These are phyloP conservation scores for Hibiscus trionum DNA, from an alignment of 345 rosid species.

Conservation along the genomic window DNA sequence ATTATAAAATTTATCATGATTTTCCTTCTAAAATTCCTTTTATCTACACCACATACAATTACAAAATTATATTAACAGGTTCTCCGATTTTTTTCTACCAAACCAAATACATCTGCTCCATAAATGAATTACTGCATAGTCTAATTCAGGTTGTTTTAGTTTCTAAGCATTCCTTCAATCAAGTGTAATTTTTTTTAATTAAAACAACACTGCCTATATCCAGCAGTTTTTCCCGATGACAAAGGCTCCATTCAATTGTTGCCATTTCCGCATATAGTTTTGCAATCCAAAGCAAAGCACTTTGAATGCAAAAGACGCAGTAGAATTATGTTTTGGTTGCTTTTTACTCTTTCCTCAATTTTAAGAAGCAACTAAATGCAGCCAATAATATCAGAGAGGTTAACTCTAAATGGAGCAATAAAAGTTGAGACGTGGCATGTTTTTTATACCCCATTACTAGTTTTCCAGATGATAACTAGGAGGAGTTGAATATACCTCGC, in stretches of 20 bases:
- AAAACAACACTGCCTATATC: too few species aligned
- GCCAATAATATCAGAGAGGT: neutral
- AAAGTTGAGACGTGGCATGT: neutral
- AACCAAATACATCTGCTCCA: neutral
- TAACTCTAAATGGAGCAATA: neutral
- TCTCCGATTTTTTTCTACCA: neutral
- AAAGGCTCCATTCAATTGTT: neutral
- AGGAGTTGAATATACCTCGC: conserved; percentile 45
- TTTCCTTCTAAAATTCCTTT: neutral
- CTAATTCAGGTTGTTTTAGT: neutral
- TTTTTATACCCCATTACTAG: neutral
- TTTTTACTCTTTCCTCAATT: neutral
- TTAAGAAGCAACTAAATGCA: neutral
- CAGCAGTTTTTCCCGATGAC: too few species aligned
- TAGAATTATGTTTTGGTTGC: neutral
- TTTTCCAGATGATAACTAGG: neutral
- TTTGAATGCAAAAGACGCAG: neutral
- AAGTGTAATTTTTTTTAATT: too few species aligned
- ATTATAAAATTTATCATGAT: neutral
- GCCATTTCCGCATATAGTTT: neutral
- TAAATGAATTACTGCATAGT: neutral
- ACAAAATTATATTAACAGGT: neutral
- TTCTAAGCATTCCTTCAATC: neutral
- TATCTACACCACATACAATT: neutral
- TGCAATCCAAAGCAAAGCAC: neutral